These are phyloP conservation scores for Colletotrichum tropicicola DNA, from an alignment of 2,329 filamentous ascomycete genomes.

Conservation along the genomic window DNA sequence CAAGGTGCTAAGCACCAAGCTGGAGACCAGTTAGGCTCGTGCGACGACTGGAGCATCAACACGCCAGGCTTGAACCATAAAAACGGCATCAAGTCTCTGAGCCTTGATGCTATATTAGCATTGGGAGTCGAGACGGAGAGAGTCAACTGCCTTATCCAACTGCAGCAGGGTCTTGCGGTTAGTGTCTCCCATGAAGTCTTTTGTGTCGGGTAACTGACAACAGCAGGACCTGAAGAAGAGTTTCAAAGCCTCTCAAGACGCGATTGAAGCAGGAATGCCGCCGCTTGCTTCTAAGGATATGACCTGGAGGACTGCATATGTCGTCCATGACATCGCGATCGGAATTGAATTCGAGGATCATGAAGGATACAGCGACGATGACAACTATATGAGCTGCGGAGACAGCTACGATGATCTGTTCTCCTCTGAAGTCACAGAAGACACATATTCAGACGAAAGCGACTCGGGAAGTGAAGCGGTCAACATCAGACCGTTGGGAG, in stretches of 20 bases:
- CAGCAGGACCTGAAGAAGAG: not conserved
- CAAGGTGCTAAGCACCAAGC: too few species aligned
- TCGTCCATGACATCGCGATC: not conserved
- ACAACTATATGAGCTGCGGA: not conserved
- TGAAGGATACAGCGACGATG: not conserved
- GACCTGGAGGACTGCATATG: conserved; percentile 6
- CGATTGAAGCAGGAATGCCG: not conserved
- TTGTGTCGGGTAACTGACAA: not conserved
- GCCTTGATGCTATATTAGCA: too few species aligned
- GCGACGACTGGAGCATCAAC: too few species aligned
- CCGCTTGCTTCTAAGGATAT: not conserved
- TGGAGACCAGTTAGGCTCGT: too few species aligned
- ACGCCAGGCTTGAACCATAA: too few species aligned
- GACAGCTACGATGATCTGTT: not conserved
- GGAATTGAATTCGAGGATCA: not conserved
- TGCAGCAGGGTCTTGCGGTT: too few species aligned
- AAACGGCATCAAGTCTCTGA: too few species aligned
- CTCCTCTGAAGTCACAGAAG: not conserved
- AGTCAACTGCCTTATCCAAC: too few species aligned
- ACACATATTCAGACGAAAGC: not conserved
- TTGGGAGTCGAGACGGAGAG: too few species aligned
- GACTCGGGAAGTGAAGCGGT: not conserved
- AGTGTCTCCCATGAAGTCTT: too few species aligned
- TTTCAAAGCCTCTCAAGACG: not conserved
- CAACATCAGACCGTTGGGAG: too few species aligned